Conservation (phyloP, 2,329 filamentous ascomycete species). For the Phialemoniopsis sp. region DNA sequence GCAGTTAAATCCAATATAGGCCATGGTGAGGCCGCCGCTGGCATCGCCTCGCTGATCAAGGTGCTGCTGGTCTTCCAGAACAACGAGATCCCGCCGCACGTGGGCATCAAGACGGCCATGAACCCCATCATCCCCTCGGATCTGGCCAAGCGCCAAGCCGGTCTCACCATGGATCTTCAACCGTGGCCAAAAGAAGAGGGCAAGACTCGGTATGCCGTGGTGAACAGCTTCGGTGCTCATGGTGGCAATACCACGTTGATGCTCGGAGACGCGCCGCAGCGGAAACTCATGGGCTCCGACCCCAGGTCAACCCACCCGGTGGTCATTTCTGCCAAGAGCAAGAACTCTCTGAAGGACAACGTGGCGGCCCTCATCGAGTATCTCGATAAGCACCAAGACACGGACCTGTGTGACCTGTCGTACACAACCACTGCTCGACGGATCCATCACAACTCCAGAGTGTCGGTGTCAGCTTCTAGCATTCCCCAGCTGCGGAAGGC, state of each 20-base stretch:
- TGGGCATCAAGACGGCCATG: conserved; percentile 38
- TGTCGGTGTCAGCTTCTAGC: conserved; percentile 16
- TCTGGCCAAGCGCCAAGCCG: conserved; percentile 19
- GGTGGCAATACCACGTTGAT: conserved; percentile 53
- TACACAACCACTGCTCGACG: conserved; percentile 52
- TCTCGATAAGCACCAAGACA: conserved; percentile 29
- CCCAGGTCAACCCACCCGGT: conserved; percentile 36
- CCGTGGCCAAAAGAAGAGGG: conserved; percentile 2
- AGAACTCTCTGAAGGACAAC: conserved; percentile 36
- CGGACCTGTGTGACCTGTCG: conserved; percentile 36
- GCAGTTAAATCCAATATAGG: conserved; percentile 48
- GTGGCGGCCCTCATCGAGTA: conserved; percentile 33
- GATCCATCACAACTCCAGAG: conserved; percentile 23
- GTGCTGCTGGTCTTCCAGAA: conserved; percentile 44
- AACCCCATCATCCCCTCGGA: conserved; percentile 28
- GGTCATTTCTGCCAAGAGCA: conserved; percentile 39
- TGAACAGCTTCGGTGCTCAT: conserved; percentile 54
- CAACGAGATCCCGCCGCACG: conserved; percentile 43
- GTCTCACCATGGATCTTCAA: conserved; percentile 25
- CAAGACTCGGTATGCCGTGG: conserved; percentile 12
- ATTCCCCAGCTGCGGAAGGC: conserved; percentile 16
- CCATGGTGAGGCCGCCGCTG: conserved; percentile 40
- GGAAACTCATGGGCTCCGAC: conserved; percentile 21
- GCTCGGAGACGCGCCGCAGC: conserved; percentile 38
- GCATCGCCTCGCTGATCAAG: conserved; percentile 38